These are phyloP conservation scores for Phaeosphaeriaceae sp. DNA, from an alignment of 2,329 filamentous ascomycete species.

Conservation along the genomic window DNA sequence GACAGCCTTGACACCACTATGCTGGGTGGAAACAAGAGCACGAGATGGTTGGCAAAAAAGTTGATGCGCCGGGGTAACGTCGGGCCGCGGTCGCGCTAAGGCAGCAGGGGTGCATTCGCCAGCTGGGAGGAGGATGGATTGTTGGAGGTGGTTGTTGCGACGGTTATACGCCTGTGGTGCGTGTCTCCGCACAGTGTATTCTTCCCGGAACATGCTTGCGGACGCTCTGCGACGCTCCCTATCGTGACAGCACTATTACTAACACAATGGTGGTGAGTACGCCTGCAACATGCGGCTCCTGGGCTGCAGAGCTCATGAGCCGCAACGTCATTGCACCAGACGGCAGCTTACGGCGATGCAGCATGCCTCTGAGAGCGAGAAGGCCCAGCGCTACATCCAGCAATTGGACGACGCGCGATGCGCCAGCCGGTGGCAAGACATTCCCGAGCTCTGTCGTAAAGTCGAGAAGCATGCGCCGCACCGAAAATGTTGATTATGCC, in stretches of 20 bases:
- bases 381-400: conserved; percentile 82
- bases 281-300: conserved; percentile 1
- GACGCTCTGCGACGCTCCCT: conserved; percentile 21
- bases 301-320: conserved; percentile 1
- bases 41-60: conserved; percentile 24
- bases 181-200: conserved; percentile 27
- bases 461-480: conserved; percentile 91
- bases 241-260: conserved; percentile 37
- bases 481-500: conserved; percentile 72
- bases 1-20: neutral
- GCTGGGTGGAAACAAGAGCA: neutral
- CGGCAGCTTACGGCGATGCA: conserved; percentile 37
- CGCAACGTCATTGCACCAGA: conserved; percentile 42
- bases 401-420: conserved; percentile 87
- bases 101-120: conserved; percentile 26
- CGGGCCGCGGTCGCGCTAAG: conserved; percentile 29
- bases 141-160: conserved; percentile 24
- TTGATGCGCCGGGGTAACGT: conserved; percentile 24
- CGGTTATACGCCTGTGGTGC: conserved; percentile 28
- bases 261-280: conserved; percentile 47
- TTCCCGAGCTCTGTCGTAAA: conserved; percentile 91
- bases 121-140: conserved; percentile 20
- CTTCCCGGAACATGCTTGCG: conserved; percentile 41
- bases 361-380: conserved; percentile 66
- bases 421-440: conserved; percentile 82